Evolutionary conservation across 345 rosid genomes (phyloP), one percentile per base, ranked within the genome.

Genomic region (Lepidium didymum): DNA sequence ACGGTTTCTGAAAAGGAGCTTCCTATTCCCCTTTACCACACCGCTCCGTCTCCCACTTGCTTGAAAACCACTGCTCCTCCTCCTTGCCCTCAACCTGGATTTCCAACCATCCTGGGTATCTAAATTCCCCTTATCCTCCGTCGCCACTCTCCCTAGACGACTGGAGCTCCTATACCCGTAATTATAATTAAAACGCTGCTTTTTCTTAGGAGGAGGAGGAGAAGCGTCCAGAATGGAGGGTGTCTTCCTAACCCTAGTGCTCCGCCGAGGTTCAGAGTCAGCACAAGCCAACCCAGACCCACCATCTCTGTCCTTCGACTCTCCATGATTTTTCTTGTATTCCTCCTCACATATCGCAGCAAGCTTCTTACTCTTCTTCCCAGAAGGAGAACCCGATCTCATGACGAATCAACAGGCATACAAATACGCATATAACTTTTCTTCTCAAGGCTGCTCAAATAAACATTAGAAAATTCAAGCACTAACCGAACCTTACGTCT

Each of bases 351-450:
- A 83, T 47, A 93, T 93, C 23, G 96, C 84, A 72, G 87, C 92
- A n/a, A 93, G 87, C 74, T 91, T 87, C 84, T 93, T 93, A 54
- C 85, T 90, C 84, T 84, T 92, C 82, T 69, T 83, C 11, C 83
- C 84, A 49, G 85, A 73, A 70, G 97, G 82, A 75, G 86, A 76
- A 41, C 86, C 90, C 10, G 73, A 80, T 78, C 83, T 81, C 96
- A 92, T 89, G 78, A 52, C 90, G 59, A 81, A 57, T 72, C 43
- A 36, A 51, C 25, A 33, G 9, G 14, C 73, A 44, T 15, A 4
- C 31, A 57, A 10, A 53, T 21, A 23, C 44, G 14, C 37, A 57
- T 51, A 35, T 56, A 60, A 53, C 29, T 54, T 6, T 16, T 38
- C 66, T 55, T 55, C 43, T 43, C 64, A 16, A 37, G 8, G n/a